Evolutionary conservation across 306 rosid species (phyloP), one percentile per base, ranked within the genome.

Genomic region (Lupinus albus): DNA sequence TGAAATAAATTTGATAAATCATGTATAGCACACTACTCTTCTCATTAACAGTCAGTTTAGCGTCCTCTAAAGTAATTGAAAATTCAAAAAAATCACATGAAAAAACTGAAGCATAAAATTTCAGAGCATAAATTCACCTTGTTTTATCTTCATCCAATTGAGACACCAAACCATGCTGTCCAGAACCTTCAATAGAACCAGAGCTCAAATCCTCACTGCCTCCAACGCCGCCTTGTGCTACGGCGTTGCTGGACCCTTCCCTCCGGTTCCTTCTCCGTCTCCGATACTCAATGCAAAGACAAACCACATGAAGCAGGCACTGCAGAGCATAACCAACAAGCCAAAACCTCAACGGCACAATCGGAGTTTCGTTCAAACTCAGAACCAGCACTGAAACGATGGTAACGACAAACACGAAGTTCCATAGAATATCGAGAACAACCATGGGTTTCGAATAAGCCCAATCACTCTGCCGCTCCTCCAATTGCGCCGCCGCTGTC

Each of bases 381-480:
- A 86, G 66, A 59, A 85, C 28, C 75, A 94, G 59, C 2, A 88
- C 81, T 9, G 88, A 60, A 10, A 75, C 84, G 1, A 88, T 88
- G 2, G 84, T 90, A 10, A 81, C 64, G 10, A 93, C 86, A 54
- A 94, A 90, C 0, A 86, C 86, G 42, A 93, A 78, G 69, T 93
- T 93, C 99, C 99, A 93, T 3, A 93, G 71, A 69, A 93, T 46
- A 28, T 93, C 99, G 8, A 93, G 85, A 3, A 90, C 66, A 68
- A 93, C 97, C 8, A 93, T 86, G 9, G 97, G 99, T 80, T 88
- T 93, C 30, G 99, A 93, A 60, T 90, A 90, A 11, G 99, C 99
- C 99, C 99, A 93, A 82, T 93, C 99, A 79, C 92, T 90, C 81
- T 93, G 97, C 33, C 94, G 38, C 87, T 88, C 97, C 79, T 93